Base-by-base conservation (phyloP, 306 rosid genomes). In the Quercus berberidifolia region DNA sequence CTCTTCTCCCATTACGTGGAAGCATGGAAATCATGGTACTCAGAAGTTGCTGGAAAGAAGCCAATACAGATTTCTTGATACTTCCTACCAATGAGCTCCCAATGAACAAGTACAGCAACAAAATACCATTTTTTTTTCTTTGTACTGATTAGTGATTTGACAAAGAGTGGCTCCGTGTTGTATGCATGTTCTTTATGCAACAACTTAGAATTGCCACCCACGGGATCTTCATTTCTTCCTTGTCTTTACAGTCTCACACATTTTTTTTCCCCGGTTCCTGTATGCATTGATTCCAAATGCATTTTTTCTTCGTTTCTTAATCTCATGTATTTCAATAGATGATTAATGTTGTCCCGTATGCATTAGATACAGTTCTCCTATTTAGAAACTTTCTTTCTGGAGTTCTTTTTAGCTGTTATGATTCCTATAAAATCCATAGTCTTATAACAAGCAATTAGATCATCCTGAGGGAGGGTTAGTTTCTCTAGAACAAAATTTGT, bases 11-110 rank as follows among this genome's bases (percentile, higher is more conserved):
- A 95, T 87, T 95, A 91, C 85, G 82, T 83, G 92, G 97, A 95
- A 77, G 98, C 99, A 73, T 92, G 97, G 94, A 87, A 83, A 71
- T 84, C 91, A 57, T 92, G 98, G 98, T 88, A 89, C 93, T 86
- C 91, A 0, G 96, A 91, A 88, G 89, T 93, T 25, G 87, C 91
- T 41, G 93, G 85, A 55, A 90, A 91, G 88, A 90, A 85, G 73
- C 76, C 89, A 23, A 59, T 80, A 23, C 78, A 84, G 75, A 80
- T 83, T 84, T 81, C 85, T 85, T 95, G 25, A 74, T 75, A 43
- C 76, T 18, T 25, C 28, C 8, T 23, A 55, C 31, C 17, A 13
- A 73, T 71, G 74, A 73, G 28, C 73, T 64, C 63, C 23, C 43
- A 18, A 49, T 64, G 76, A 51, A 43, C 4, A 5, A 46, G 78